Conservation (phyloP, 805 yeast species). For the Pichia insulana region DNA sequence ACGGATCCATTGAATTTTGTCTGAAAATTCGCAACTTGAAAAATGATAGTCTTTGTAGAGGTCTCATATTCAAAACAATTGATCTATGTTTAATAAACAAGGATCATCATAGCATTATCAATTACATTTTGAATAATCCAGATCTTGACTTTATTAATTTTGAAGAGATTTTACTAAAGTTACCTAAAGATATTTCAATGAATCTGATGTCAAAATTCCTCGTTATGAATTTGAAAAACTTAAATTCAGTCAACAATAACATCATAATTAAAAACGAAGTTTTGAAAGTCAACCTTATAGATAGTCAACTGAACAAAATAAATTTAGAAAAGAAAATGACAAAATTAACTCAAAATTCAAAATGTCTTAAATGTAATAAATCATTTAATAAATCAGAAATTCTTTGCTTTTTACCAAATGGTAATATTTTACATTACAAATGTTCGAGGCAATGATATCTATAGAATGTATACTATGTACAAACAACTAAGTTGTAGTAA, state of each 20-base stretch:
- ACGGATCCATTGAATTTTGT: slow-evolving; percentile 56
- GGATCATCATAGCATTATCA: slow-evolving; percentile 22
- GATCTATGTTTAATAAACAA: slow-evolving; percentile 27
- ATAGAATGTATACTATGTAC: too few species aligned
- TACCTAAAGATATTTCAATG: slow-evolving; percentile 46
- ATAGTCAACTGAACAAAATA: slow-evolving; percentile 34
- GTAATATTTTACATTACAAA: slow-evolving; percentile 47
- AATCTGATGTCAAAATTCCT: slow-evolving; percentile 35
- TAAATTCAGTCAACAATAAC: slow-evolving; percentile 33
- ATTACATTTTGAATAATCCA: slow-evolving; percentile 20
- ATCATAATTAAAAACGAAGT: slow-evolving; percentile 39
- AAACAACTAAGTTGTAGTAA: slow-evolving; percentile 30
- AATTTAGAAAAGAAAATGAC: slow-evolving; percentile 28
- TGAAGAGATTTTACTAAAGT: slow-evolving; percentile 32
- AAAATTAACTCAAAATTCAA: slow-evolving; percentile 35
- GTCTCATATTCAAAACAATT: slow-evolving; percentile 40
- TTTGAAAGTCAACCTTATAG: slow-evolving; percentile 42
- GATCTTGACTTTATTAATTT: slow-evolving; percentile 21
- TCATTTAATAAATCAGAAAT: slow-evolving; percentile 36
- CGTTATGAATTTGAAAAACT: slow-evolving; percentile 33
- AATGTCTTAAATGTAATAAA: slow-evolving; percentile 55
- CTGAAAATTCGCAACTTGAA: slow-evolving; percentile 32
- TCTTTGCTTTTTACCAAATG: slow-evolving; percentile 38
- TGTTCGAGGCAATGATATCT: slow-evolving; percentile 25
- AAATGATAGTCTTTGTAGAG: slow-evolving; percentile 9